These are phyloP conservation scores for Tricholoma matsutake DNA, from an alignment of 768 basidiomycete species.

Conservation along the genomic window DNA sequence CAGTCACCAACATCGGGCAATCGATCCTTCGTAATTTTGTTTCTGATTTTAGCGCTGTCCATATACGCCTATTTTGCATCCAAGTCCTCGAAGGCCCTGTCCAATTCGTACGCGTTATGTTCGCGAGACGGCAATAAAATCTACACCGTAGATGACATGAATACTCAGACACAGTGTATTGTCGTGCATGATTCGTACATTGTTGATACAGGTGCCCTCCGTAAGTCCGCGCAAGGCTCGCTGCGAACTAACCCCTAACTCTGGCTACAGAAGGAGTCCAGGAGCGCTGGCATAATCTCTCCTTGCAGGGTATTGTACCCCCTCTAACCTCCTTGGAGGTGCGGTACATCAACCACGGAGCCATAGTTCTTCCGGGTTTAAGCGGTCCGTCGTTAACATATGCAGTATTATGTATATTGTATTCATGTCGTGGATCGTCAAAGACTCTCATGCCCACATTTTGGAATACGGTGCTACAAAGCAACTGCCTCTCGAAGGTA, in stretches of 20 bases:
- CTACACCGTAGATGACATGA: constrained; percentile 63
- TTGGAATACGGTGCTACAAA: constrained; percentile 73
- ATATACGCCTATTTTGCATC: constrained; percentile 11
- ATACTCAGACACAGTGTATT: constrained; percentile 58
- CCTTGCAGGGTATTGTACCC: constrained; percentile 15
- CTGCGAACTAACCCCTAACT: constrained; percentile 2
- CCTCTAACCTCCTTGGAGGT: constrained; percentile 31
- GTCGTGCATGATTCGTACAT: constrained; percentile 52
- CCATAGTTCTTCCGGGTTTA: constrained; percentile 70
- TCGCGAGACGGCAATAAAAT: constrained; percentile 48
- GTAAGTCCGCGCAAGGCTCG: constrained; percentile 34
- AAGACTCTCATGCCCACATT: constrained; percentile 79
- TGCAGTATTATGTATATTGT: background rate
- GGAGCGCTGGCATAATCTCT: constrained; percentile 34
- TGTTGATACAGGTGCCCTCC: constrained; percentile 49
- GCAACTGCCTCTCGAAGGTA: constrained; percentile 62
- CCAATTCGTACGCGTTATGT: constrained; percentile 55
- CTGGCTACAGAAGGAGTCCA: constrained; percentile 38
- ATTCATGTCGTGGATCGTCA: constrained; percentile 1
- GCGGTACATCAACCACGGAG: constrained; percentile 49
- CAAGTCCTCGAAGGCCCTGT: background rate
- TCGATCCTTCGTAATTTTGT: constrained; percentile 1
- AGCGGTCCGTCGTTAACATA: constrained; percentile 46
- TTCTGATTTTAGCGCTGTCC: constrained; percentile 5
- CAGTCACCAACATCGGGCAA: background rate